phyloP scores from a whole-genome alignment of 768 basidiomycete genomes.

The Agaricus blazei region DNA sequence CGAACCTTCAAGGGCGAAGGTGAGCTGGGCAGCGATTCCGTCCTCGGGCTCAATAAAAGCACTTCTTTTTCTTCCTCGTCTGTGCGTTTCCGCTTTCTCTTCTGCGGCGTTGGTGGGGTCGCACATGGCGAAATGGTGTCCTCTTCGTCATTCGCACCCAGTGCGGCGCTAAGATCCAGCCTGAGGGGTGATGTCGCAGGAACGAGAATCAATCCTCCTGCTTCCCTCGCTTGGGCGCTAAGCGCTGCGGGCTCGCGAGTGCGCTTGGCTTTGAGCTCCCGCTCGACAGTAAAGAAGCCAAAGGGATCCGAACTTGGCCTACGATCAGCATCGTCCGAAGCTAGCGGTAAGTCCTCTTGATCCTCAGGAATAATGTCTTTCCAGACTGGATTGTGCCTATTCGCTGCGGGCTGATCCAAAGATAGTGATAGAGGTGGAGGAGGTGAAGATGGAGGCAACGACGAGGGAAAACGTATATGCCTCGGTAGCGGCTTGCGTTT shows the following conservation, averaged over 20 bases:
- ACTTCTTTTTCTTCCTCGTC: slow-evolving; percentile 14
- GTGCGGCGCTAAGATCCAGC: slow-evolving; percentile 15
- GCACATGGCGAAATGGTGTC: slow-evolving; percentile 4
- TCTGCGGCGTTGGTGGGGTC: slow-evolving; percentile 30
- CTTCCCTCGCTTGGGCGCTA: slow-evolving; percentile 14
- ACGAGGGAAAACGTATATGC: slow-evolving; percentile 18
- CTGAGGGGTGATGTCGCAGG: slow-evolving; percentile 26
- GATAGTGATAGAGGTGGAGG: slow-evolving; percentile 22
- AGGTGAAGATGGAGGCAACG: slow-evolving; percentile 30
- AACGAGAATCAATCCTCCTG: slow-evolving; percentile 18
- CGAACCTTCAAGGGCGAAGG: slow-evolving; percentile 32
- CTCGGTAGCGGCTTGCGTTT: background rate
- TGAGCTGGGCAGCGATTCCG: slow-evolving; percentile 25
- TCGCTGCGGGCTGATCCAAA: background rate
- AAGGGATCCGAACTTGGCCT: slow-evolving; percentile 44
- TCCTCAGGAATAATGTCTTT: slow-evolving; percentile 10
- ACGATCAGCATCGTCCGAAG: slow-evolving; percentile 13
- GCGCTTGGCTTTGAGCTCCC: slow-evolving; percentile 41
- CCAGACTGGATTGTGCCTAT: slow-evolving; percentile 16
- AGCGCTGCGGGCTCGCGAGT: background rate
- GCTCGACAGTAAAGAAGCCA: slow-evolving; percentile 52
- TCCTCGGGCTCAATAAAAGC: slow-evolving; percentile 29
- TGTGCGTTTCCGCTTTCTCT: slow-evolving; percentile 25
- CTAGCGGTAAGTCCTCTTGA: slow-evolving; percentile 6
- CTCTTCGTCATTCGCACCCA: slow-evolving; percentile 14